Evolutionary conservation across 1,284 basidiomycete species (phyloP), one percentile per base, ranked within the genome.

Genomic region (Austroboletus sp.): DNA sequence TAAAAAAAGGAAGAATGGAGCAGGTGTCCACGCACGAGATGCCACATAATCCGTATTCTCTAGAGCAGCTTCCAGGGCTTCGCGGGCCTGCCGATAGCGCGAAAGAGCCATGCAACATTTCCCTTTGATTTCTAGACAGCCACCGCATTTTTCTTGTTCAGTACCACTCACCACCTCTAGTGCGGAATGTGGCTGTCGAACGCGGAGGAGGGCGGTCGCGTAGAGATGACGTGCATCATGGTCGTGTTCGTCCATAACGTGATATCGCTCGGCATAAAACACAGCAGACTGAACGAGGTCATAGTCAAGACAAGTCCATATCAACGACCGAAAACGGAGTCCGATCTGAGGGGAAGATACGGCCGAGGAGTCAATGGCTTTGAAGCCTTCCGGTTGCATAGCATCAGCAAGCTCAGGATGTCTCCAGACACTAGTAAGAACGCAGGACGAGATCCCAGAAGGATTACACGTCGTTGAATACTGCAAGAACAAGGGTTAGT

Each of bases 161-260:
- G 77, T 70, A 45, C 75, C 57, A 61, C 81, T 79, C 46, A 89
- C 85, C 31, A 89, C 70, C 58, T 78, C 71, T 21, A 89, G 66
- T 0, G 89, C 89, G 6, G 88, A 85, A 62, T 89, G 85, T 3
- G 82, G 75, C 61, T 89, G 85, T 37, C 78, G 79, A 53, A 82
- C 74, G 10, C 76, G 78, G 38, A 94, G 73, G 46, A 92, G 77
- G 33, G 83, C 77, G 35, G 79, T 81, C 52, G 89, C 86, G 69
- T 89, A 88, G 26, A 91, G 74, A 70, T 93, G 89, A 45, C 86
- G 78, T 53, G 86, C 80, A 63, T 90, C 87, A 63, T 92, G 89
- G 61, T 82, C 82, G 32, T 68, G 66, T 54, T 71, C 70, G 65
- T 84, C 78, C 58, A 82, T 66, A 34, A 78, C 75, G 62, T 74